Evolutionary conservation across 2,329 filamentous ascomycete species (phyloP), one percentile per base, ranked within the genome.

Genomic region (Monilinia vaccinii-corymbosi): DNA sequence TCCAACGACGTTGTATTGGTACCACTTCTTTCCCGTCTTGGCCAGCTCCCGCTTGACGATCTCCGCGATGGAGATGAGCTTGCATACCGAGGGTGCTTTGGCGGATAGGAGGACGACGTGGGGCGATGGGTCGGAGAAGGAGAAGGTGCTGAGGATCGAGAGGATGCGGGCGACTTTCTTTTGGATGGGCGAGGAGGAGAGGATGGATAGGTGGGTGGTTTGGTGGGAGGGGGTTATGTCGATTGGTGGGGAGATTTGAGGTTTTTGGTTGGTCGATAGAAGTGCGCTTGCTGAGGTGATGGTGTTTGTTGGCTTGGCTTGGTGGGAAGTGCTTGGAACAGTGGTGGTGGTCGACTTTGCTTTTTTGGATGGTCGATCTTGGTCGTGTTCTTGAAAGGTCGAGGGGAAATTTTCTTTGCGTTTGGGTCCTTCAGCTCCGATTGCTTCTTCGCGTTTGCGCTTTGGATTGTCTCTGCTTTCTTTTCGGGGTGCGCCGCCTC

Each of bases 31-130:
- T 4, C 75, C 76, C 45, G 75, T 72, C 55, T 77, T 75, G 36
- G 68, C 73, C 56, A 87, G 72, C 50, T 83, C 75, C 44, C 80
- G 75, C 71, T 87, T 86, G 60, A 78, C 79, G 42, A 88, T 84
- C 72, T 91, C 87, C 48, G 79, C 78, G 49, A 90, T 79, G 4
- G 81, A 86, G 66, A 89, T 81, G 67, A 89, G 76, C 72, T 91
- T 91, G 72, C 77, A 78, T 1, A 81, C 78, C 3, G 68, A 70
- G 16, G 66, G 64, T 4, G 72, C 70, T 56, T 74, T 73, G 16
- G 77, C 73, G 47, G 70, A 67, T 11, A 79, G 62, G 40, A 73
- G 65, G 10, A 77, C 68, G 0, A 81, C 63, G 21, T 63, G 66
- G 1, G 74, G 71, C 62, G 75, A 75, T 6, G 64, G 50, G 4